phyloP scores from a whole-genome alignment of 176 grass and related monocot species.

The Aegilops tauschii region DNA sequence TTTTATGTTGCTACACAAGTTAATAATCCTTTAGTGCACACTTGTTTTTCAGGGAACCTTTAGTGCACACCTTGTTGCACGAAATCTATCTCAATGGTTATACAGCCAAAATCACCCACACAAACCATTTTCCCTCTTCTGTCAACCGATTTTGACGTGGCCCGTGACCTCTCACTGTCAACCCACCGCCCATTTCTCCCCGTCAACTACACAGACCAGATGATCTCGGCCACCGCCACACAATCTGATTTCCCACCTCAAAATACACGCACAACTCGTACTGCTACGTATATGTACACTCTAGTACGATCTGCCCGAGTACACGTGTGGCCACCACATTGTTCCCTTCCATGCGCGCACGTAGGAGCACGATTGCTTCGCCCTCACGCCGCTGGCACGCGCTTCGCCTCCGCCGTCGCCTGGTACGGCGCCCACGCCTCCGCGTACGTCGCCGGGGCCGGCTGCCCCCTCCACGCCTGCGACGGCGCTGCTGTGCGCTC shows the following conservation, averaged over 20 bases:
- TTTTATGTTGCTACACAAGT: too few relatives aligned
- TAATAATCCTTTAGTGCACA: background rate
- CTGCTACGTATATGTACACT: background rate
- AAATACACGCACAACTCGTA: background rate
- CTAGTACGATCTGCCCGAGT: background rate
- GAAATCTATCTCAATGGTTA: background rate
- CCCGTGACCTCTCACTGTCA: background rate
- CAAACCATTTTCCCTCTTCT: background rate
- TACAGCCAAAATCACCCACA: background rate
- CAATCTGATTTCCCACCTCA: background rate
- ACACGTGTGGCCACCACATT: constrained; percentile 2
- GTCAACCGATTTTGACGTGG: constrained; percentile 5
- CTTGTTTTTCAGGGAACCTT: background rate
- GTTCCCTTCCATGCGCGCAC: background rate
- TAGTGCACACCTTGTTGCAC: background rate
- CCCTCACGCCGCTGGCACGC: constrained; percentile 24
- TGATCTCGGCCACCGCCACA: background rate
- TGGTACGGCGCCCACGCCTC: background rate
- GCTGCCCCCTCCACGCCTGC: background rate
- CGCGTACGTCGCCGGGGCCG: background rate
- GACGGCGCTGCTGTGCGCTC: background rate
- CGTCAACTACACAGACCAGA: background rate
- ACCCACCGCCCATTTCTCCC: constrained; percentile 17
- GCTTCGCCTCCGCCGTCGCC: background rate
- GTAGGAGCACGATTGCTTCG: background rate